Evolutionary conservation across 495 filamentous ascomycete genomes (phyloP), one percentile per base, ranked within the genome.

Genomic region (Podospora bellae-mahoneyi): DNA sequence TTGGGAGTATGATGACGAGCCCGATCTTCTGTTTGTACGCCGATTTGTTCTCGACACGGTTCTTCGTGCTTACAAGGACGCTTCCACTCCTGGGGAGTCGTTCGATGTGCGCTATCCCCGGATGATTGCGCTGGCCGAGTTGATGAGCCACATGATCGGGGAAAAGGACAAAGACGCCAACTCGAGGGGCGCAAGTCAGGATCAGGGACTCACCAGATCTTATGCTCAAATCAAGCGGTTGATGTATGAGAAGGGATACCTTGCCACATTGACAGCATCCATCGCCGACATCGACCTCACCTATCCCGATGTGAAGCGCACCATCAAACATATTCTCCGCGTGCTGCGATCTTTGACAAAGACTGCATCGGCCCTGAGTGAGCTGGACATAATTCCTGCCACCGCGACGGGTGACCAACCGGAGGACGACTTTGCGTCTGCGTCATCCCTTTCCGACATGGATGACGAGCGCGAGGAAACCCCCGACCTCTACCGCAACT

Each of bases 241-340:
- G 54, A 99, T 99, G 95, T 97, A 96, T 70, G 96, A 98, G 78
- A 98, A 97, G 76, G 92, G 94, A 64, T 98, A 95, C 77, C 92
- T 98, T 64, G 82, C 89, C 27, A 87, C 92, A 5, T 80, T 99
- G 55, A 97, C 94, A 4, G 84, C 87, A n/a, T 96, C 96, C 9
- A 91, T 98, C 71, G 93, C 95, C 15, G 95, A 99, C 71, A 90
- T 99, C 65, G 95, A 99, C 74, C 86, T 98, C 64, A 97, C 96
- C 69, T 97, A 94, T 79, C 95, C 95, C 3, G 88, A 90, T 39
- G 92, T 95, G 20, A 95, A 96, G 79, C 88, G 92, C 15, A 93
- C 93, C 18, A 91, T 99, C 72, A 99, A 98, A 79, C 94, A 97
- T 76, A 96, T 99, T 64, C 83, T 99, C 28, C 89, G 91, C 30